Percentiles rank a stretch among this genome's conserved stretches.
Conservation (phyloP, 2,329 filamentous ascomycete species). For the Cercospora janseana region DNA sequence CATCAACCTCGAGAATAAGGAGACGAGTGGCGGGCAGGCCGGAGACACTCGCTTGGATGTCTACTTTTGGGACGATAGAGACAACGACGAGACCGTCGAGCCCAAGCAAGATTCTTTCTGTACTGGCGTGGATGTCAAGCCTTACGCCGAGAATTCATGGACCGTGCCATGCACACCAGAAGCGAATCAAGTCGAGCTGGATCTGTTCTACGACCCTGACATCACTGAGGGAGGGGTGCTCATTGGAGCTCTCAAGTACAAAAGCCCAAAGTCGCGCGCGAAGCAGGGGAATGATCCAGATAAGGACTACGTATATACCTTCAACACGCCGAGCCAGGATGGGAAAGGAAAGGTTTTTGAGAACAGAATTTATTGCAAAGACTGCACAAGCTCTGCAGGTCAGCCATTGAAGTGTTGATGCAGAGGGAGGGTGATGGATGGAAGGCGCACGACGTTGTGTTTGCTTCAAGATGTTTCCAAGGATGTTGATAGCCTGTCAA, state of each 20-base stretch:
- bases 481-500: too few relatives aligned
- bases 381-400: conserved; percentile 9
- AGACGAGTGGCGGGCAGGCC: background rate
- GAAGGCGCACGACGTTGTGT: too few relatives aligned
- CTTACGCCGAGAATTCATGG: conserved; percentile 18
- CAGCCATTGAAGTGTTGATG: conserved; percentile 18
- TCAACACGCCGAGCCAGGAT: conserved; percentile 13
- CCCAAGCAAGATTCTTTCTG: conserved; percentile 20
- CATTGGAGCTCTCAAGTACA: conserved; percentile 18
- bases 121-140: conserved; percentile 15
- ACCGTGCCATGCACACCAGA: conserved; percentile 14
- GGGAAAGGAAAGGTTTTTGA: conserved; percentile 17
- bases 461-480: too few relatives aligned
- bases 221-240: conserved; percentile 15
- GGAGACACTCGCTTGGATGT: conserved; percentile 16
- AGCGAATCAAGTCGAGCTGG: conserved; percentile 16
- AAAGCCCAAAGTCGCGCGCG: conserved; percentile 13
- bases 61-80: conserved; percentile 18
- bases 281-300: conserved; percentile 10
- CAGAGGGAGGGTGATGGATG: background rate
- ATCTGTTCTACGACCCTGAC: conserved; percentile 17
- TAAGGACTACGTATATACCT: conserved; percentile 17
- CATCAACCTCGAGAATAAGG: conserved; percentile 5
- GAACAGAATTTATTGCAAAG: conserved; percentile 15
- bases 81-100: conserved; percentile 21